phyloP scores from a whole-genome alignment of 805 yeast species.

The Wickerhamomyces silvicola region DNA sequence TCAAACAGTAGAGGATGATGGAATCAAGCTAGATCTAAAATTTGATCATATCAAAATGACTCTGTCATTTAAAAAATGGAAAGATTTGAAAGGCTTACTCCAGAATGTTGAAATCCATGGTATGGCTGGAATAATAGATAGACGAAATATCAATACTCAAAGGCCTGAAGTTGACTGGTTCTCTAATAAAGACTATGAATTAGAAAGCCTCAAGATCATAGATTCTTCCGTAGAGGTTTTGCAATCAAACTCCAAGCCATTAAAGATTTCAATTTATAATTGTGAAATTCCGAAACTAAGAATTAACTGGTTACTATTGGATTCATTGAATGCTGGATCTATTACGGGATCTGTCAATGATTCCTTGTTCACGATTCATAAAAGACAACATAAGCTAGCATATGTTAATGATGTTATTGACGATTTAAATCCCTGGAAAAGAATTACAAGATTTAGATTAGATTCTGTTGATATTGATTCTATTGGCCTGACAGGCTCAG shows the following conservation, averaged over 20 bases:
- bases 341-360: constrained; percentile 72
- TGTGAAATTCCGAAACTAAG: constrained; percentile 59
- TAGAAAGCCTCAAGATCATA: constrained; percentile 38
- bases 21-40: constrained; percentile 70
- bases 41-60: constrained; percentile 78
- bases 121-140: constrained; percentile 74
- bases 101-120: constrained; percentile 77
- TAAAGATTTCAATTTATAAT: constrained; percentile 52
- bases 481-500: constrained; percentile 26
- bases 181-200: constrained; percentile 31
- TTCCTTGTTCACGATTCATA: constrained; percentile 70
- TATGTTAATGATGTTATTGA: constrained; percentile 33
- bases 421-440: constrained; percentile 40
- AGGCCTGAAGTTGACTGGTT: constrained; percentile 25
- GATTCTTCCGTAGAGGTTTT: constrained; percentile 42
- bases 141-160: constrained; percentile 31
- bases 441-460: constrained; percentile 39
- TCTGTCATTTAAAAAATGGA: constrained; percentile 77
- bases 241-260: constrained; percentile 13
- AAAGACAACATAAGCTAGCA: constrained; percentile 55
- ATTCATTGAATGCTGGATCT: constrained; percentile 62
- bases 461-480: constrained; percentile 33
- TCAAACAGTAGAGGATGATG: constrained; percentile 61
- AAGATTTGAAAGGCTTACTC: constrained; percentile 77
- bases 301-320: constrained; percentile 51